These are phyloP conservation scores for Starmera amethionina DNA, from an alignment of 805 yeast species.

Conservation along the genomic window DNA sequence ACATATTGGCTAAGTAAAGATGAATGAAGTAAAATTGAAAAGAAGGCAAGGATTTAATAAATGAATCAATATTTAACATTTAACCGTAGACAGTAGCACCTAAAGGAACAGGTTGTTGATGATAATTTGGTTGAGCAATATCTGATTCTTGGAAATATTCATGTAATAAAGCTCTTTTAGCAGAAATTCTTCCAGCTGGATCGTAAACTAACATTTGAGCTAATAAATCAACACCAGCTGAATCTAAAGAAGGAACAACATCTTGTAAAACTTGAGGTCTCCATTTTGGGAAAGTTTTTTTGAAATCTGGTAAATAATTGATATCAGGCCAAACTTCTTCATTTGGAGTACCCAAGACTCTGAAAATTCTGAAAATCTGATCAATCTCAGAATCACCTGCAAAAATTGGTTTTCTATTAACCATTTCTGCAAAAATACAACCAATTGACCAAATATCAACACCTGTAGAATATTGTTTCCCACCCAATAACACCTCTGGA, in stretches of 20 bases:
- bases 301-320: conserved; percentile 81
- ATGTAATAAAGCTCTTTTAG: conserved; percentile 84
- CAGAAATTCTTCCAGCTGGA: conserved; percentile 89
- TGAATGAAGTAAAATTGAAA: not conserved
- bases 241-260: conserved; percentile 70
- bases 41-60: not conserved
- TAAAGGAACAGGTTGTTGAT: conserved; percentile 18
- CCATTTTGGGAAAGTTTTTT: conserved; percentile 91
- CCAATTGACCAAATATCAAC: conserved; percentile 99
- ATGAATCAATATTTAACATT: not conserved
- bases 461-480: conserved; percentile 94
- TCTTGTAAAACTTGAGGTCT: conserved; percentile 57
- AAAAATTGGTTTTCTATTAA: conserved; percentile 86
- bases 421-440: conserved; percentile 97
- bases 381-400: conserved; percentile 98
- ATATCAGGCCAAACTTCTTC: conserved; percentile 96
- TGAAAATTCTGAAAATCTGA: conserved; percentile 88
- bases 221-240: conserved; percentile 75
- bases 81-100: conserved; percentile 20
- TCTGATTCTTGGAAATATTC: conserved; percentile 67
- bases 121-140: conserved; percentile 17
- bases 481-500: conserved; percentile 92
- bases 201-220: conserved; percentile 78
- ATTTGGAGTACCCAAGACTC: conserved; percentile 88
- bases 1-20: not conserved